These are phyloP conservation scores for Stephanodiscus triporus DNA, from an alignment of 108 stramenopile species.

Conservation along the genomic window DNA sequence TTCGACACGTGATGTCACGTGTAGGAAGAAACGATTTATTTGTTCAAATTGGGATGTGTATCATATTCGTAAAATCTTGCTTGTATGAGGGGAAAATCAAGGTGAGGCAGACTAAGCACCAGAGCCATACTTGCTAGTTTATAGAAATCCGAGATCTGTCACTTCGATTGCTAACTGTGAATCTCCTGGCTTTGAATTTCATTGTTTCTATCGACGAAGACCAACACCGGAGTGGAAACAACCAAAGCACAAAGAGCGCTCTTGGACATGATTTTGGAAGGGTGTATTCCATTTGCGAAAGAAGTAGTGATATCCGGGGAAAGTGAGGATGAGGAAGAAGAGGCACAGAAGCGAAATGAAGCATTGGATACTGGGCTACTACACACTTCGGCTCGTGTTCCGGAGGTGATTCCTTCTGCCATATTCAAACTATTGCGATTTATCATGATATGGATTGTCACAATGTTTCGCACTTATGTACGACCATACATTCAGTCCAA, in stretches of 20 bases:
- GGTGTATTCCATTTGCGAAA: slow-evolving; percentile 22
- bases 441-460: slow-evolving; percentile 10
- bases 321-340: slow-evolving; percentile 20
- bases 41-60: slow-evolving; percentile 70
- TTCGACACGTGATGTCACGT: slow-evolving; percentile 75
- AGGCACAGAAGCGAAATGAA: not conserved
- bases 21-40: slow-evolving; percentile 49
- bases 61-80: slow-evolving; percentile 67
- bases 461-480: slow-evolving; percentile 14
- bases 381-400: not conserved
- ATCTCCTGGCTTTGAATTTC: not conserved
- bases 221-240: slow-evolving; percentile 34
- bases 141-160: not conserved
- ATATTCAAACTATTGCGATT: not conserved
- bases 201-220: not conserved
- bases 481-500: slow-evolving; percentile 23
- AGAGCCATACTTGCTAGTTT: not conserved
- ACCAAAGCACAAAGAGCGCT: slow-evolving; percentile 28
- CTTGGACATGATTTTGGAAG: slow-evolving; percentile 25
- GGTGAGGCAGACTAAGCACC: slow-evolving; percentile 17
- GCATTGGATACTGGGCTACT: not conserved
- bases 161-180: not conserved
- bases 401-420: not conserved
- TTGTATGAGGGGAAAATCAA: slow-evolving; percentile 73
- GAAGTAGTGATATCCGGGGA: slow-evolving; percentile 4